Conservation (phyloP, 1,284 basidiomycete species). For the Coniferiporia sulphurascens region DNA sequence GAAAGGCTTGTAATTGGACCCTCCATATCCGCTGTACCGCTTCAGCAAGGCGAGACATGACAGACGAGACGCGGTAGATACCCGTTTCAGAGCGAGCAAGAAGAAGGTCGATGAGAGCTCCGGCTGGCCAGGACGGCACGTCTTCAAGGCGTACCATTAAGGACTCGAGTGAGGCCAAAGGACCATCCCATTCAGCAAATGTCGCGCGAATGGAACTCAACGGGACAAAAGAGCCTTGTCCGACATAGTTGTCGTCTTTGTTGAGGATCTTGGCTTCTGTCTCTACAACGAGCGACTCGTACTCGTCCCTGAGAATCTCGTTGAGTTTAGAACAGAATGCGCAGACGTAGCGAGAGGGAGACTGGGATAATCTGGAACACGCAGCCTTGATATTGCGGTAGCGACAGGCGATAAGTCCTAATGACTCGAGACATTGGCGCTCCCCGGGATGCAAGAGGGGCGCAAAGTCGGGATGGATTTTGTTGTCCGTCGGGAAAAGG, state of each 20-base stretch:
- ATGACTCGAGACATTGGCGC: constrained; percentile 69
- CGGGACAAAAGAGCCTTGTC: constrained; percentile 74
- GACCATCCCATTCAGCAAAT: constrained; percentile 82
- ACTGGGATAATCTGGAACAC: constrained; percentile 47
- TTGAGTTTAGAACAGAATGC: constrained; percentile 69
- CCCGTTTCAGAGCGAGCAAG: constrained; percentile 68
- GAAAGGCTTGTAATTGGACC: constrained; percentile 69
- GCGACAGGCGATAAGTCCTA: constrained; percentile 65
- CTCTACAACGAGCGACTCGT: constrained; percentile 73
- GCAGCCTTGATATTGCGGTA: constrained; percentile 66
- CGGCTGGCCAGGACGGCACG: constrained; percentile 58
- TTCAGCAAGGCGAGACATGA: constrained; percentile 60
- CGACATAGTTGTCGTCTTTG: constrained; percentile 67
- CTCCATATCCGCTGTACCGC: constrained; percentile 80
- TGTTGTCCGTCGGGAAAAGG: constrained; percentile 58
- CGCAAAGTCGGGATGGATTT: constrained; percentile 59
- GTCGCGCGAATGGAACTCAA: constrained; percentile 75
- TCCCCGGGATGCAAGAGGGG: constrained; percentile 83
- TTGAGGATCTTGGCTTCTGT: constrained; percentile 76
- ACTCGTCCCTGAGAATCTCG: constrained; percentile 71
- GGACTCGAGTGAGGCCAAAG: constrained; percentile 61
- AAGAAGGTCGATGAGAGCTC: constrained; percentile 73
- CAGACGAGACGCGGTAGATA: constrained; percentile 64
- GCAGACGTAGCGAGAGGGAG: constrained; percentile 69
- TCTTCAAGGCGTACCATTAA: constrained; percentile 59